Evolutionary conservation across 768 basidiomycete species (phyloP).

Genomic region (Cytidiella melzeri): DNA sequence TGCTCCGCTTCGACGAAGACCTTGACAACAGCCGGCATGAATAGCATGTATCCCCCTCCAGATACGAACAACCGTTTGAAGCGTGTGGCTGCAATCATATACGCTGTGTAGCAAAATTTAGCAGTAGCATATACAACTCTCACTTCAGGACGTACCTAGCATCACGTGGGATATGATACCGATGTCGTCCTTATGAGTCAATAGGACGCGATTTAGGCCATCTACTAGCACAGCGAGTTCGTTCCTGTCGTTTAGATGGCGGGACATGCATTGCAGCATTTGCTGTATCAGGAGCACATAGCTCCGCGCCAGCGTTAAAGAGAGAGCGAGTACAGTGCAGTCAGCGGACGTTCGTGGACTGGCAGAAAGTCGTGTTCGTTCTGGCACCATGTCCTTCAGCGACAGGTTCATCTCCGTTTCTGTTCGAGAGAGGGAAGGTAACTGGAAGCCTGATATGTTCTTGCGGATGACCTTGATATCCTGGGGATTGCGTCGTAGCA

Average conservation of each 20-base stretch:
- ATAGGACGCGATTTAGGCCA: conserved; percentile 62
- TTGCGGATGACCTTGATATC: conserved; percentile 66
- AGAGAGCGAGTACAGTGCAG: conserved; percentile 36
- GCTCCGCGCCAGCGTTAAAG: conserved; percentile 59
- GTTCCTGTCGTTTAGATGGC: conserved; percentile 62
- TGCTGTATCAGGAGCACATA: conserved; percentile 64
- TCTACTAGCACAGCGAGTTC: conserved; percentile 65
- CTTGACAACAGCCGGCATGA: conserved; percentile 69
- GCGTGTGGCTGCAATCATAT: conserved; percentile 68
- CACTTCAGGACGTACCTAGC: conserved; percentile 47
- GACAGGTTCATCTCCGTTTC: conserved; percentile 30
- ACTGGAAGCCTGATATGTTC: conserved; percentile 51
- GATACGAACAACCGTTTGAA: conserved; percentile 73
- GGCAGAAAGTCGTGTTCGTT: conserved; percentile 17
- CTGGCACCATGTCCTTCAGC: conserved; percentile 43
- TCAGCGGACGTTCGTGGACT: conserved; percentile 11
- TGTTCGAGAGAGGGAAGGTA: conserved; percentile 40
- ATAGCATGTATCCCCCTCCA: conserved; percentile 65
- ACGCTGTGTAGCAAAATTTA: background rate
- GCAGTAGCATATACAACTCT: background rate
- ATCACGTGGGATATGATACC: conserved; percentile 72
- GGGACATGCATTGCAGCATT: conserved; percentile 64
- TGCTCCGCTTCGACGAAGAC: conserved; percentile 57
- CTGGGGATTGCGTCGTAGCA: conserved; percentile 61
- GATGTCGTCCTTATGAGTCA: conserved; percentile 65